Base-by-base conservation (phyloP, 495 filamentous ascomycete genomes). In the Hypoxylon crocopeplum region DNA sequence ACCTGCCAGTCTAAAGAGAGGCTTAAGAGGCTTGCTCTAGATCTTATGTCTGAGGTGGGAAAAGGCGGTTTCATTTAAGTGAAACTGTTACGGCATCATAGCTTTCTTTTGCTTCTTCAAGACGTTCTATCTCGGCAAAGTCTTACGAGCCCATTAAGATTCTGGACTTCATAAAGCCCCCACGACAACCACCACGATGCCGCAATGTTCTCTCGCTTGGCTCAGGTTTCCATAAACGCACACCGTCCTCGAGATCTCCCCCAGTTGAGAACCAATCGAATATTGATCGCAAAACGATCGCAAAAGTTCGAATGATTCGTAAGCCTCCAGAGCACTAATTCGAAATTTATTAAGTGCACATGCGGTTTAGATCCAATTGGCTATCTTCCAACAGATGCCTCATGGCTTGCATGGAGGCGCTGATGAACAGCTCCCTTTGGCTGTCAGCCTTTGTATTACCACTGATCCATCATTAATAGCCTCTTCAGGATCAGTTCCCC, bases 301-400 rank as follows among this genome's bases (percentile, higher is more conserved):
- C n/a, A n/a, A n/a, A n/a, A n/a, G n/a, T n/a, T n/a, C n/a, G n/a
- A n/a, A n/a, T n/a, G n/a, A n/a, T n/a, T n/a, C n/a, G n/a, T n/a
- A n/a, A n/a, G n/a, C n/a, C n/a, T n/a, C n/a, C n/a, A n/a, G n/a
- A n/a, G n/a, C n/a, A n/a, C n/a, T n/a, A n/a, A n/a, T n/a, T n/a
- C n/a, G n/a, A n/a, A n/a, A n/a, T n/a, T n/a, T n/a, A n/a, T n/a
- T n/a, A n/a, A n/a, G n/a, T n/a, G n/a, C n/a, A n/a, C n/a, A n/a
- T n/a, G 40, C 19, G 48, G 48, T 50, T 39, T 30, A 36, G 19
- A 50, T 49, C 53, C 61, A 44, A 59, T 64, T 64, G 61, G 61
- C 33, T 30, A 8, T 32, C 11, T 32, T 15, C 20, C 24, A n/a
- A 16, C 20, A 29, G 30, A 53, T 19, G 48, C 48, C 48, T 58